phyloP scores from a whole-genome alignment of 331 rosid species.

The Malus hybrid region DNA sequence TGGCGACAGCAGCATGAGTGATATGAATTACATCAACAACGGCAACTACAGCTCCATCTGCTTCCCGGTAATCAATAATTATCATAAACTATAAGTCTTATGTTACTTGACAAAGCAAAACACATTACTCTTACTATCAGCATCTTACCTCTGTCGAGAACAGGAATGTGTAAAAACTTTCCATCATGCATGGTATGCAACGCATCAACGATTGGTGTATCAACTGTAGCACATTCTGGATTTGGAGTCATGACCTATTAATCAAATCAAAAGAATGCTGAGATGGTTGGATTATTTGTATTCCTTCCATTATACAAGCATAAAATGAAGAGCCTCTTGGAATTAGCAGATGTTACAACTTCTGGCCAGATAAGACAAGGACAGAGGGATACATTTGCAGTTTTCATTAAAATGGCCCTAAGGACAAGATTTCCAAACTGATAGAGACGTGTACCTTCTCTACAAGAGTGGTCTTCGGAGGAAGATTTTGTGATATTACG shows the following conservation, averaged over 20 bases:
- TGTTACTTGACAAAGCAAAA: neutral
- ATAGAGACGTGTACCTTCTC: conserved; percentile 59
- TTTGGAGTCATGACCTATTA: conserved; percentile 87
- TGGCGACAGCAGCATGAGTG: conserved; percentile 91
- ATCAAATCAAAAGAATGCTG: conserved; percentile 13
- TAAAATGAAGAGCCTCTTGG: neutral
- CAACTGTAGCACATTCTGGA: conserved; percentile 78
- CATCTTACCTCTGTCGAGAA: conserved; percentile 67
- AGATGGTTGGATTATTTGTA: conserved; percentile 3
- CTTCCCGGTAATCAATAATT: conserved; percentile 11
- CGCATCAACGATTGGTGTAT: conserved; percentile 92
- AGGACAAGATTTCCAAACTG: neutral
- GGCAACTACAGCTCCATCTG: conserved; percentile 78
- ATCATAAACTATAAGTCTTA: conserved; percentile 21
- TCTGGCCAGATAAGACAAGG: neutral
- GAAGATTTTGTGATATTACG: conserved; percentile 69
- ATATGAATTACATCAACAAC: conserved; percentile 79
- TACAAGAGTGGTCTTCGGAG: conserved; percentile 67
- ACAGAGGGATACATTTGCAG: neutral
- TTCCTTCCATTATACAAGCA: neutral
- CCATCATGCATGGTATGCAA: conserved; percentile 94
- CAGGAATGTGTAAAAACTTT: conserved; percentile 88
- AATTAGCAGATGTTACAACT: conserved; percentile 16
- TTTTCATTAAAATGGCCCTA: neutral
- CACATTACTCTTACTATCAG: neutral